Percentiles rank a stretch among this genome's conserved stretches.
These are phyloP conservation scores for Parasitella parasitica DNA, from an alignment of 371 early-diverging fungal species.

Conservation along the genomic window DNA sequence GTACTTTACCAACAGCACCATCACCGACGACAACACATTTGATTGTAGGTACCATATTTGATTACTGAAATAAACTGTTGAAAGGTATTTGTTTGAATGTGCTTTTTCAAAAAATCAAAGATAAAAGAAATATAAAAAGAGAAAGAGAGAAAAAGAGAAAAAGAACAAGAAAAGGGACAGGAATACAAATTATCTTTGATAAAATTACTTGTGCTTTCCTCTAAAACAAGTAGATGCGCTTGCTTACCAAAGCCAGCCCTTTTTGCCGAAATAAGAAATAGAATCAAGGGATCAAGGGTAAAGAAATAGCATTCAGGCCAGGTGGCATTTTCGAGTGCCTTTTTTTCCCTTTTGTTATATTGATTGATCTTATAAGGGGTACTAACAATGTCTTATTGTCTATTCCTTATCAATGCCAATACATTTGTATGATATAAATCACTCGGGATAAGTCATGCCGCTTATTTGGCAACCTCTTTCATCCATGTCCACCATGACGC, in stretches of 20 bases:
- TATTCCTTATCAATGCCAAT: too few species aligned
- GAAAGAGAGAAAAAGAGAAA: neutral
- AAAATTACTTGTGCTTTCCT: neutral
- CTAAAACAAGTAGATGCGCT: neutral
- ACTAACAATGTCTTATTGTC: too few species aligned
- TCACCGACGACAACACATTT: slow-evolving; percentile 98
- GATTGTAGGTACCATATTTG: slow-evolving; percentile 65
- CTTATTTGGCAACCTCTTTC: too few species aligned
- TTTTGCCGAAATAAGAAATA: neutral
- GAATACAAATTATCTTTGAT: neutral
- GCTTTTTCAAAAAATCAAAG: neutral
- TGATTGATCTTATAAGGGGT: too few species aligned
- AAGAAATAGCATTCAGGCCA: neutral
- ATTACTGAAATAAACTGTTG: neutral
- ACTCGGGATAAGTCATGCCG: too few species aligned
- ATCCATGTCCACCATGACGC: too few species aligned
- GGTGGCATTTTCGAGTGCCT: neutral
- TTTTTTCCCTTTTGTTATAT: too few species aligned
- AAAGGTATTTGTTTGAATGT: neutral
- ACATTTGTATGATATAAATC: too few species aligned
- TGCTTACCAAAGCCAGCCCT: neutral
- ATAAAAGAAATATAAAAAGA: neutral
- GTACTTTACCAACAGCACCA: slow-evolving; percentile 97
- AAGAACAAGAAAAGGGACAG: neutral
- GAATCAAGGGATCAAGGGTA: neutral